Conservation (phyloP, 2,329 filamentous ascomycete genomes). For the Nothophaeocryptopus gaeumannii region DNA sequence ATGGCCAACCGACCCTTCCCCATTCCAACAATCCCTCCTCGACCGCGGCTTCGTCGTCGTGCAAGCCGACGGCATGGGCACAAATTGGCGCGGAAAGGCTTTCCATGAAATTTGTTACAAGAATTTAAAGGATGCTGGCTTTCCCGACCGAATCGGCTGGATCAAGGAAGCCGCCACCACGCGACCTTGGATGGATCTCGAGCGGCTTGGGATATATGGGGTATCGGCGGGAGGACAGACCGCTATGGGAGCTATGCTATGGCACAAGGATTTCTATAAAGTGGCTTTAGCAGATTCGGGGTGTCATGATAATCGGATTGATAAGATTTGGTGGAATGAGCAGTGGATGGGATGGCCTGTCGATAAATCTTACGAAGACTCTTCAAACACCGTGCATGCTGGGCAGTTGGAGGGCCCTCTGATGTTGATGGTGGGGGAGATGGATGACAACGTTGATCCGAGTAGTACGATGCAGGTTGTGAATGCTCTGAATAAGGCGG, state of each 20-base stretch:
- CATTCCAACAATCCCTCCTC: neutral
- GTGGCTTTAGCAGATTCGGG: conserved; percentile 8
- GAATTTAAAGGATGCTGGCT: conserved; percentile 8
- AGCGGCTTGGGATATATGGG: conserved; percentile 7
- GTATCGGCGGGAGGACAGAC: conserved; percentile 5
- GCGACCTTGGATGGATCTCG: conserved; percentile 8
- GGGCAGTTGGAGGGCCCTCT: conserved; percentile 2
- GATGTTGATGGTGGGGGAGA: conserved; percentile 8
- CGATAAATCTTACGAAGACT: conserved; percentile 4
- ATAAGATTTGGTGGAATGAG: conserved; percentile 12
- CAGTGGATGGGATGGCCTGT: conserved; percentile 7
- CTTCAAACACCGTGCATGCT: conserved; percentile 12
- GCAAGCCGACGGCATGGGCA: conserved; percentile 7
- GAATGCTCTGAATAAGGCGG: conserved; percentile 12
- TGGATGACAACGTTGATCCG: conserved; percentile 13
- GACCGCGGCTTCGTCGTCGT: conserved; percentile 8
- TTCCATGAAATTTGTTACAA: conserved; percentile 7
- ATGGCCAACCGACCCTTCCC: neutral
- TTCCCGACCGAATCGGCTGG: conserved; percentile 10
- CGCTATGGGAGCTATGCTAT: conserved; percentile 7
- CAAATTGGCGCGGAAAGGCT: conserved; percentile 6
- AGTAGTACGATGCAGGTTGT: conserved; percentile 12
- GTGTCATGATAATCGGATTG: conserved; percentile 9
- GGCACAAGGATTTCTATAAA: conserved; percentile 10
- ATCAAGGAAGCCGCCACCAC: conserved; percentile 8